Evolutionary conservation across 768 basidiomycete species (phyloP).

Genomic region (Podaxis sp.): DNA sequence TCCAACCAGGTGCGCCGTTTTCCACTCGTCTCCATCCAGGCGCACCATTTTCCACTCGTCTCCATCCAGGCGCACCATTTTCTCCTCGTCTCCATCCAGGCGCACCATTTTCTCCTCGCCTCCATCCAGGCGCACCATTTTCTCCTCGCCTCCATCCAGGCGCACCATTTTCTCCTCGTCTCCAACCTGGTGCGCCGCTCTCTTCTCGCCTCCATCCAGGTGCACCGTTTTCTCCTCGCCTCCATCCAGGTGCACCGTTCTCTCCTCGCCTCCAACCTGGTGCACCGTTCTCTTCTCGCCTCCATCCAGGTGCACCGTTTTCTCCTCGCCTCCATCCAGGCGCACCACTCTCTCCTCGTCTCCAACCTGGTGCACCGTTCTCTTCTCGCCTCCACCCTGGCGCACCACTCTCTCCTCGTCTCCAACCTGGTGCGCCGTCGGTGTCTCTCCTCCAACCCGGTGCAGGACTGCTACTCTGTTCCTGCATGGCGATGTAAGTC

Average conservation of each 20-base stretch:
- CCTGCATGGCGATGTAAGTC: not conserved
- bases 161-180: not conserved
- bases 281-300: not conserved
- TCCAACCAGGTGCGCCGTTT: not conserved
- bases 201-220: not conserved
- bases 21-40: no score
- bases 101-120: not conserved
- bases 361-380: not conserved
- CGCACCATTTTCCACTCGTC: no score
- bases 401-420: no score
- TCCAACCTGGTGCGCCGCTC: not conserved
- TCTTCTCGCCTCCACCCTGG: not conserved
- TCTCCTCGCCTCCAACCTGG: no score
- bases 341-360: not conserved
- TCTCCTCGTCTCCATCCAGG: no score
- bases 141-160: not conserved
- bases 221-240: not conserved
- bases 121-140: not conserved
- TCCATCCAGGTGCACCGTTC: not conserved
- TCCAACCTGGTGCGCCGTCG: not conserved
- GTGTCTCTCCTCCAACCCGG: not conserved
- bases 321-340: not conserved
- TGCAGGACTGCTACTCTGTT: not conserved
- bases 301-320: not conserved
- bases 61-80: no score